phyloP scores from a whole-genome alignment of 306 rosid species.

The Fagus sylvatica region DNA sequence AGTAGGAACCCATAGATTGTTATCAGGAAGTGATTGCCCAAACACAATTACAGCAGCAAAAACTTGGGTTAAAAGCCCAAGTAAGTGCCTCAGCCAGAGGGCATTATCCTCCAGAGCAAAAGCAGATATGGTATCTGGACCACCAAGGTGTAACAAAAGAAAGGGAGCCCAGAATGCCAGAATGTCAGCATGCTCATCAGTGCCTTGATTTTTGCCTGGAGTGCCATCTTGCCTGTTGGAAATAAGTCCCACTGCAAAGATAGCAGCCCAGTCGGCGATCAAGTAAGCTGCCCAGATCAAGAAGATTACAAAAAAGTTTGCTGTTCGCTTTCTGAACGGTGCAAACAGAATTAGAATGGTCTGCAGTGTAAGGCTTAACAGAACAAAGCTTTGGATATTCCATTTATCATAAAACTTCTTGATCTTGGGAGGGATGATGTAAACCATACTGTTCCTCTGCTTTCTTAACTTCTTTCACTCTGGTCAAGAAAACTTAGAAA shows the following conservation, averaged over 20 bases:
- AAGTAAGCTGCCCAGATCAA: constrained; percentile 40
- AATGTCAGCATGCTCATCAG: neutral
- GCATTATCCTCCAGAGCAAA: constrained; percentile 49
- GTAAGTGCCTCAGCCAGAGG: constrained; percentile 52
- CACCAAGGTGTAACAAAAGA: constrained; percentile 52
- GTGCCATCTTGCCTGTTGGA: constrained; percentile 23
- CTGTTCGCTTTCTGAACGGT: constrained; percentile 34
- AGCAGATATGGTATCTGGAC: constrained; percentile 59
- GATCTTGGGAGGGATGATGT: constrained; percentile 21
- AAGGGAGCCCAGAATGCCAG: constrained; percentile 56
- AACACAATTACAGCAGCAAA: constrained; percentile 35
- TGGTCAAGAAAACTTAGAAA: neutral
- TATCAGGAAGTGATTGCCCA: constrained; percentile 38
- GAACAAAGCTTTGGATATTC: constrained; percentile 37
- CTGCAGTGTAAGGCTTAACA: constrained; percentile 39
- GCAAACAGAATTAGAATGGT: constrained; percentile 29
- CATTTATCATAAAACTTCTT: constrained; percentile 40
- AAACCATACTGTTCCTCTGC: constrained; percentile 13
- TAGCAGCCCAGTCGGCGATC: constrained; percentile 49
- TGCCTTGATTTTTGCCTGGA: too few relatives aligned
- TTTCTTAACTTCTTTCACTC: neutral
- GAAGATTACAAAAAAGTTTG: neutral
- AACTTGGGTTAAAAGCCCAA: constrained; percentile 38
- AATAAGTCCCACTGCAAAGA: constrained; percentile 37
- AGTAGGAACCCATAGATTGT: constrained; percentile 38